These are phyloP conservation scores for Aschersonia sp. DNA, from an alignment of 2,329 filamentous ascomycete species.

Conservation along the genomic window DNA sequence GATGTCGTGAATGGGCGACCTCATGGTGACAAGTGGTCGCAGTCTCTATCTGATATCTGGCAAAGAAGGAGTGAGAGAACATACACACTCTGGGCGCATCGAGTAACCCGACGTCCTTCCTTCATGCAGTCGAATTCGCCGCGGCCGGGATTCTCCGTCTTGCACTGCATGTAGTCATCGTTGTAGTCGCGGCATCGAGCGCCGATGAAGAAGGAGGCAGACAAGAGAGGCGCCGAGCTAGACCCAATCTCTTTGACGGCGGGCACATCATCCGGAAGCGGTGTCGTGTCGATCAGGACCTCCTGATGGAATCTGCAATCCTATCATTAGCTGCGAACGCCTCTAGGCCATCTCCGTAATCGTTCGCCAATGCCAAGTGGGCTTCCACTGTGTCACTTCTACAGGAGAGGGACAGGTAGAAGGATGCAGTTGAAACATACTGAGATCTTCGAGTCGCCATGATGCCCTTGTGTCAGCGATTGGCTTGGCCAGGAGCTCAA, in stretches of 20 bases:
- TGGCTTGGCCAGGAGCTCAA: conserved; percentile 13
- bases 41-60: background rate
- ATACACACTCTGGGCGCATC: conserved; percentile 93
- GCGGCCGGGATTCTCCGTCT: conserved; percentile 78
- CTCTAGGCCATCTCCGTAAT: too few relatives aligned
- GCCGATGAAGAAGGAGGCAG: conserved; percentile 92
- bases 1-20: too few relatives aligned
- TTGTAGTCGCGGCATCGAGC: conserved; percentile 90
- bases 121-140: conserved; percentile 92
- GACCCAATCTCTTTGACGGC: conserved; percentile 87
- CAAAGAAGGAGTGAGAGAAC: conserved; percentile 20
- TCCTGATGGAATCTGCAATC: conserved; percentile 76
- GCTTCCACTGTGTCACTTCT: too few relatives aligned
- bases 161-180: conserved; percentile 99
- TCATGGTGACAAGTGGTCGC: too few relatives aligned
- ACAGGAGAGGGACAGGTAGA: too few relatives aligned
- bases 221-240: conserved; percentile 82
- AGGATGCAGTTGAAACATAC: conserved; percentile 15
- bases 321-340: conserved; percentile 12
- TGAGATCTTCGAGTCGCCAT: conserved; percentile 28
- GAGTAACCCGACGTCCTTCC: conserved; percentile 90
- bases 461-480: conserved; percentile 13
- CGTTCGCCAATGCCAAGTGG: background rate
- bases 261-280: conserved; percentile 82
- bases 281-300: conserved; percentile 87